Base-by-base conservation (phyloP, 83 land plant genomes). In the Larix sibirica region DNA sequence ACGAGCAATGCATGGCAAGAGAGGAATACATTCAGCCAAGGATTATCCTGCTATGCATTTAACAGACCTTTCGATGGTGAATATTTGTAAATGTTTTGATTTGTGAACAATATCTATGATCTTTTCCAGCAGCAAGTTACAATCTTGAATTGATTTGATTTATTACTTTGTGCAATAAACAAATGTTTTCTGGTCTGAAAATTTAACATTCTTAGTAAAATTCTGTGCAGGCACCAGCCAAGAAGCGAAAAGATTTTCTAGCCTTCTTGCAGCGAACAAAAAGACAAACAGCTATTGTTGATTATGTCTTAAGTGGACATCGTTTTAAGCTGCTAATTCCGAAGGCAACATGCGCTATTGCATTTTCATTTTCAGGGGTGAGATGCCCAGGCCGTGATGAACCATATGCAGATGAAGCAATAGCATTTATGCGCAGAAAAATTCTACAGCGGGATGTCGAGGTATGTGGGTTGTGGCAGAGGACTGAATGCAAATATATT, bases 231-330 rank as follows among this genome's bases (percentile, higher is more conserved):
- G 91, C 84, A 21, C 76, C 95, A 73, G 86, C 95, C 0, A 91
- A 91, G 79, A 95, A 94, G 83, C 91, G 96, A 1, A 91, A 84
- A 80, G 92, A 92, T 62, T 97, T 97, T 84, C 84, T 97, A 83
- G 98, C 97, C 23, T 96, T 93, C 79, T 86, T 97, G 79, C 98
- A 97, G 76, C 82, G 94, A 75, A 58, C 60, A 3, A 92, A 88
- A 81, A 92, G 91, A 82, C 90, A 88, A 38, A 86, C 96, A 47
- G 99, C 99, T 36, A 84, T 95, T 77, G 99, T 98, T 26, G 99
- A 98, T 65, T 98, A 94, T 88, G 99, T 98, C 21, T 86, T 98
- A 76, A 98, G 99, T 87, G 99, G 99, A 17, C 99, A 96, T 78
- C 92, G 97, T 16, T 98, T 90, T 78, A 98, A 98, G 77, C 62